These are phyloP conservation scores for Pseudogymnoascus sp. DNA, from an alignment of 2,329 filamentous ascomycete species.

Conservation along the genomic window DNA sequence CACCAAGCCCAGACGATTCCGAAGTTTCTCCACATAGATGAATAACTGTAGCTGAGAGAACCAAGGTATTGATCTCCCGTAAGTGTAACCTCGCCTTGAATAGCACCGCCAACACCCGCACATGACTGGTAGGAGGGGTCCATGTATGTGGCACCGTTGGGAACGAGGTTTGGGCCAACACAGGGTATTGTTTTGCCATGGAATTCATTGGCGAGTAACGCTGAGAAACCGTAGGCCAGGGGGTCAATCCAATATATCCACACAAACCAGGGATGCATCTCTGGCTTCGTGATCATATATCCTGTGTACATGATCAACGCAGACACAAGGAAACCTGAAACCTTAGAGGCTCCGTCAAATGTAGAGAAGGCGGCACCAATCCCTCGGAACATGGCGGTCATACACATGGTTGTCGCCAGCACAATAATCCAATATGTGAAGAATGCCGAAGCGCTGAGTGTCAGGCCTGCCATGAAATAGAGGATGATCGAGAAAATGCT, in stretches of 20 bases:
- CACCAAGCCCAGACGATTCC: conserved; percentile 57
- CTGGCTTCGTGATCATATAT: conserved; percentile 51
- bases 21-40: conserved; percentile 51
- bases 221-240: conserved; percentile 61
- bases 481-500: conserved; percentile 43
- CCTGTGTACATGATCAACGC: conserved; percentile 54
- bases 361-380: conserved; percentile 47
- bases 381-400: conserved; percentile 51
- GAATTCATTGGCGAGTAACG: conserved; percentile 64
- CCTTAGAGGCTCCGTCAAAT: conserved; percentile 52
- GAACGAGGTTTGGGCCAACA: conserved; percentile 42
- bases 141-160: conserved; percentile 39
- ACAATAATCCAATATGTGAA: conserved; percentile 55
- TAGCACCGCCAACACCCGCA: conserved; percentile 49
- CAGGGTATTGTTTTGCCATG: conserved; percentile 48
- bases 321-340: conserved; percentile 42
- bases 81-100: conserved; percentile 38
- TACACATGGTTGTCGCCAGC: conserved; percentile 43
- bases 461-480: conserved; percentile 58
- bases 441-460: conserved; percentile 41
- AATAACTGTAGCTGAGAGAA: conserved; percentile 41
- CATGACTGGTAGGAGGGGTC: conserved; percentile 41
- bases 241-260: conserved; percentile 62
- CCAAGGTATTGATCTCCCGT: conserved; percentile 51
- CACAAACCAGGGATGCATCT: conserved; percentile 56